phyloP scores from a whole-genome alignment of 2,329 filamentous ascomycete species.

The Chaetothyriales sp. region DNA sequence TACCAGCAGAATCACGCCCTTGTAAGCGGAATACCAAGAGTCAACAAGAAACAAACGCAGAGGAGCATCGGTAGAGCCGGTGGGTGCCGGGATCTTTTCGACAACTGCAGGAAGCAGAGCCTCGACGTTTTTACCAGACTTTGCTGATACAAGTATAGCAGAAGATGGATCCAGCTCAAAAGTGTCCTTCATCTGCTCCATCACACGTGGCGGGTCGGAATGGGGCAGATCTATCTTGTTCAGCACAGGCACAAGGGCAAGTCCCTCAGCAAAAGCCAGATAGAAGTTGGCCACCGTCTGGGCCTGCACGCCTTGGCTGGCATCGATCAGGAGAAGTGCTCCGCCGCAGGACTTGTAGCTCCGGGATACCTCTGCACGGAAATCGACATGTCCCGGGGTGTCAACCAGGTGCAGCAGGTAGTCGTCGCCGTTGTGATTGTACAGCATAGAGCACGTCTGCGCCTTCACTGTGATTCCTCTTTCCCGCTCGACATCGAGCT shows the following conservation, averaged over 20 bases:
- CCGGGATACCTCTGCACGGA: slow-evolving; percentile 84
- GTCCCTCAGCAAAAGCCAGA: slow-evolving; percentile 79
- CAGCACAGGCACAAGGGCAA: slow-evolving; percentile 75
- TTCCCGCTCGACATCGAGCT: slow-evolving; percentile 90
- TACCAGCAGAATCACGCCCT: slow-evolving; percentile 81
- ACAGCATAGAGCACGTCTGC: slow-evolving; percentile 96
- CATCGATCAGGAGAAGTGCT: slow-evolving; percentile 82
- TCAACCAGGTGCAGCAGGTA: slow-evolving; percentile 92
- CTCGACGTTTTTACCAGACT: slow-evolving; percentile 79
- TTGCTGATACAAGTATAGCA: slow-evolving; percentile 71
- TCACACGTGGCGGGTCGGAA: slow-evolving; percentile 69
- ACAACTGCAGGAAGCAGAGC: slow-evolving; percentile 74
- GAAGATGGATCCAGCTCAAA: slow-evolving; percentile 75
- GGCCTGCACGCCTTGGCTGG: slow-evolving; percentile 88
- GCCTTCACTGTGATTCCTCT: slow-evolving; percentile 97
- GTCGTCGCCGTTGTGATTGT: slow-evolving; percentile 69
- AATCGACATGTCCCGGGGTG: slow-evolving; percentile 95
- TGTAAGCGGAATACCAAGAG: slow-evolving; percentile 96
- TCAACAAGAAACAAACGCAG: slow-evolving; percentile 80
- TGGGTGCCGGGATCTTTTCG: slow-evolving; percentile 65
- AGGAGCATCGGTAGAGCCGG: slow-evolving; percentile 56
- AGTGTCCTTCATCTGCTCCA: slow-evolving; percentile 69
- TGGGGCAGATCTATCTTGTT: slow-evolving; percentile 94
- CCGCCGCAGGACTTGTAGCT: slow-evolving; percentile 95
- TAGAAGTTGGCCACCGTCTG: slow-evolving; percentile 99